These are phyloP conservation scores for Oenanthe sinensis DNA, from an alignment of 129 eudicot species.

Conservation along the genomic window DNA sequence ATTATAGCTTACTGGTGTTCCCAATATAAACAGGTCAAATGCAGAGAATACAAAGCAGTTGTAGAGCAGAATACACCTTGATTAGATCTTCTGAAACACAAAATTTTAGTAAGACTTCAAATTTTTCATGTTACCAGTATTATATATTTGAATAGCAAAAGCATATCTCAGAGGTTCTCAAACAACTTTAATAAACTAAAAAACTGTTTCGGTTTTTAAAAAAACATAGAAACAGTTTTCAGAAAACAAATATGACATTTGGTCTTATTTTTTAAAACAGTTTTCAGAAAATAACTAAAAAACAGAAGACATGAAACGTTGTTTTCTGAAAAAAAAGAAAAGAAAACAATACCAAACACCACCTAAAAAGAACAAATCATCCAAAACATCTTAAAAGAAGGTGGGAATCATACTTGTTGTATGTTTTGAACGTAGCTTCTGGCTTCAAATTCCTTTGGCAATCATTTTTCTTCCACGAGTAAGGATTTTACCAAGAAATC, in stretches of 20 bases:
- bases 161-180: neutral
- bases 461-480: neutral
- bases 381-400: neutral
- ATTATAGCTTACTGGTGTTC: neutral
- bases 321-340: too few species aligned
- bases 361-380: neutral
- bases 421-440: too few species aligned
- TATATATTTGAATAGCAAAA: neutral
- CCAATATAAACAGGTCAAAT: neutral
- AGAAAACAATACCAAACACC: too few species aligned
- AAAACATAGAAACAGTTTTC: too few species aligned
- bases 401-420: neutral
- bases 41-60: neutral
- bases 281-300: too few species aligned
- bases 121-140: neutral
- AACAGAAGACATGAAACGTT: too few species aligned
- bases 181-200: too few species aligned
- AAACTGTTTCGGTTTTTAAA: too few species aligned
- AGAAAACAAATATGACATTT: too few species aligned
- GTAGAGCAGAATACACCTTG: neutral
- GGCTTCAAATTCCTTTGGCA: too few species aligned
- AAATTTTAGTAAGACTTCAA: too few species aligned
- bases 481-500: neutral
- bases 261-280: too few species aligned
- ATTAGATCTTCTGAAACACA: neutral